phyloP scores from a whole-genome alignment of 2,329 filamentous ascomycete genomes.

The Xylaria sp. region DNA sequence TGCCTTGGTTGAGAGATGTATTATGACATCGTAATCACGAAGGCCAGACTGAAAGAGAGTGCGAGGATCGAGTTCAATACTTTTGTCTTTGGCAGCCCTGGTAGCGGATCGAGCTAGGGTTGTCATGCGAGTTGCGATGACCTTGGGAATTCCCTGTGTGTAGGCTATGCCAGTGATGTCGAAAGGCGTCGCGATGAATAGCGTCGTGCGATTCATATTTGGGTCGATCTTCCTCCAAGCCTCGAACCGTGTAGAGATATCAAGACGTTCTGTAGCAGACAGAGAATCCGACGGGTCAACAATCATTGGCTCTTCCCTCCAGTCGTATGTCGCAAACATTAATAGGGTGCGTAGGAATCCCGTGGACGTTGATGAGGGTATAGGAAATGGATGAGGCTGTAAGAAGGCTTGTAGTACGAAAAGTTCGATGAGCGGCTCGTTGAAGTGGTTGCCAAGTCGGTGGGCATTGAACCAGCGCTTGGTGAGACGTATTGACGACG shows the following conservation, averaged over 20 bases:
- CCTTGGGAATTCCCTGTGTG: slow-evolving; percentile 80
- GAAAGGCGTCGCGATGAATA: slow-evolving; percentile 84
- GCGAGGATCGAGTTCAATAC: slow-evolving; percentile 63
- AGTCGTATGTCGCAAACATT: slow-evolving; percentile 90
- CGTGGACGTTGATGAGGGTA: slow-evolving; percentile 79
- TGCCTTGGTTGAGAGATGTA: slow-evolving; percentile 73
- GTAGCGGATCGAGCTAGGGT: slow-evolving; percentile 81
- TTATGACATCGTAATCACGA: slow-evolving; percentile 85
- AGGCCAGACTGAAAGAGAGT: slow-evolving; percentile 79
- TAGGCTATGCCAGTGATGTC: slow-evolving; percentile 84
- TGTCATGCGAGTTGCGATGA: slow-evolving; percentile 86
- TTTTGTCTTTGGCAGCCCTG: slow-evolving; percentile 66
- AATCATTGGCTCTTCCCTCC: slow-evolving; percentile 84
- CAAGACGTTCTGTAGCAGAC: slow-evolving; percentile 67
- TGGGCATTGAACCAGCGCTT: slow-evolving; percentile 84
- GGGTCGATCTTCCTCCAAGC: slow-evolving; percentile 91
- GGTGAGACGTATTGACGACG: slow-evolving; percentile 81
- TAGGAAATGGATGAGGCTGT: slow-evolving; percentile 81
- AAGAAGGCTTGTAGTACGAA: slow-evolving; percentile 82
- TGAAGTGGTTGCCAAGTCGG: slow-evolving; percentile 78
- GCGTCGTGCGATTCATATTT: slow-evolving; percentile 81
- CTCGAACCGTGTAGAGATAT: slow-evolving; percentile 77
- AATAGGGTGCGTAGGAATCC: slow-evolving; percentile 85
- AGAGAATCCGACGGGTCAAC: slow-evolving; percentile 79
- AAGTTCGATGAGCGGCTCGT: slow-evolving; percentile 85